Base-by-base conservation (phyloP, 208 protist species). In the Trypanosoma cruzi region DNA sequence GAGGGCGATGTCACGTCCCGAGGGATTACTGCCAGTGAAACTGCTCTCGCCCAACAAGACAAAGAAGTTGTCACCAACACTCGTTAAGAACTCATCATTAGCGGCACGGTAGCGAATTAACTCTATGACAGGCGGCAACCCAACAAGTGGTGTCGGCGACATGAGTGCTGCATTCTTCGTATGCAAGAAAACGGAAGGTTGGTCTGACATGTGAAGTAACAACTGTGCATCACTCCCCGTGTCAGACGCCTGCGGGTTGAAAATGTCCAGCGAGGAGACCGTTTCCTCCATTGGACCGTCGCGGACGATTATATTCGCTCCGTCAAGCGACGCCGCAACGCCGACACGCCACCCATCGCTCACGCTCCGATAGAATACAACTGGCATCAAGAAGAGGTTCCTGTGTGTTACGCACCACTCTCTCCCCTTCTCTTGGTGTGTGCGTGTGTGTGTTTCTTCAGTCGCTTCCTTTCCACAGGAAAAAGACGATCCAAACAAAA, bases 331-430 rank as follows among this genome's bases (percentile, higher is more conserved):
- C 14, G 70, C 64, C 29, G 64, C 28, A 44, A 64, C 5, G 18
- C 71, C 71, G 5, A 76, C 57, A 59, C 71, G 71, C 71, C 71
- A 71, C 18, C 71, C 71, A 16, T 70, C 64, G 44, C 55, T 64
- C 24, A 70, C 32, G 48, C 71, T 76, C 11, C 71, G 71, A 56
- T 76, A 76, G 57, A 76, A 76, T 26, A 71, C 62, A 64, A 46
- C 2, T 7, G 37, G 32, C 31, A 34, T 29, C 29, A 62, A 22
- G 22, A 34, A 16, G 40, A 4, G 11, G 1, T 14, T 44, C 8
- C 40, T 14, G 40, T 44, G 2, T 16, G 10, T 44, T 44, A 14
- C 40, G 18, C 7, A 2, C 18, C 18, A 2, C 1, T 14, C 8
- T 16, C 40, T 14, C 18, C 3, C 7, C 18, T 44, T 44, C 40